Base-by-base conservation (phyloP, 345 rosid species). In the Populus ilicifolia region DNA sequence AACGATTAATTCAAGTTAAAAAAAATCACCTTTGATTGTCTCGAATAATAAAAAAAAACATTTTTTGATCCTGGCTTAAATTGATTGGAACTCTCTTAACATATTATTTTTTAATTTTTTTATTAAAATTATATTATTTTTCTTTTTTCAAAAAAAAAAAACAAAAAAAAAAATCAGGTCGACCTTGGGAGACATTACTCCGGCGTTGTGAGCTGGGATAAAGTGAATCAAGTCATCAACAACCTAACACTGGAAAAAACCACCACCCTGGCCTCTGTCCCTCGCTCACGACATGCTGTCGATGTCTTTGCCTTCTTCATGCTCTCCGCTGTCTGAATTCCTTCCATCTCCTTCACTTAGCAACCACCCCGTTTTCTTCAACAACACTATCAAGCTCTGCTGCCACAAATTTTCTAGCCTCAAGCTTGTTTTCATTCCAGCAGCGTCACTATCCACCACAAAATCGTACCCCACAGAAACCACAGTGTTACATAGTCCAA, bases 231-330 rank as follows among this genome's bases (percentile, higher is more conserved):
- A 41, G 12, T 10, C 14, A 41, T 41, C 14, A 46, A 46, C 18
- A 14, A 13, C 25, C 14, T 12, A 25, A 23, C 46, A 10, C 21
- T 29, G 29, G 14, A 14, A n/a, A 69, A 23, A n/a, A 48, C 43
- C 69, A 13, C 8, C 16, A 46, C 21, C 54, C 48, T 16, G 62
- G 27, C 8, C 18, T 44, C 62, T 69, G 18, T 63, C 9, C 21
- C 8, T 36, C 12, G 27, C 33, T 39, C 65, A 23, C 61, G 56
- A 43, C 54, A 64, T 41, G 16, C 18, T 10, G 39, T 18, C 2
- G 72, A 82, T 82, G 85, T 39, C 74, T 73, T 79, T 82, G 85
- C 50, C 74, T 73, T 79, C 78, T 43, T 35, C 75, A 35, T 29
- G 56, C 75, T 23, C 67, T 66, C 56, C 70, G 18, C 33, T 43